Evolutionary conservation across 768 basidiomycete genomes (phyloP).

Genomic region (Boletus bicolor): DNA sequence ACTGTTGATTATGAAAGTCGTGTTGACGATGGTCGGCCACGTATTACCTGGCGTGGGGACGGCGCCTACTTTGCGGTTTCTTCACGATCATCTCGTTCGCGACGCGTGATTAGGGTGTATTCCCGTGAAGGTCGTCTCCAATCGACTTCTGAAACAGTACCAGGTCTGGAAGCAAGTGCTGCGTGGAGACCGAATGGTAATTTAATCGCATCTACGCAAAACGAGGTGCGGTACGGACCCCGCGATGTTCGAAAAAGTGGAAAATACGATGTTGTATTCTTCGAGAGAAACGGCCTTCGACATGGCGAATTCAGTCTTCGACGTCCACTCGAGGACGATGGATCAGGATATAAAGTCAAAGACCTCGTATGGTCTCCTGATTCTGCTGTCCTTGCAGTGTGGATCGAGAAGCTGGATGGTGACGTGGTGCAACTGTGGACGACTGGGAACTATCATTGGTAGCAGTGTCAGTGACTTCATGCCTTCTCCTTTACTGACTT

Average conservation of each 20-base stretch:
- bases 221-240: slow-evolving; percentile 70
- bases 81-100: slow-evolving; percentile 48
- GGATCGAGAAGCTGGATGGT: slow-evolving; percentile 66
- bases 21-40: slow-evolving; percentile 67
- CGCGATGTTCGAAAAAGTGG: slow-evolving; percentile 64
- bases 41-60: slow-evolving; percentile 94
- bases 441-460: slow-evolving; percentile 94
- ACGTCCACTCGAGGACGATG: slow-evolving; percentile 31
- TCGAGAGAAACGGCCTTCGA: slow-evolving; percentile 91
- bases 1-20: slow-evolving; percentile 51
- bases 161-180: slow-evolving; percentile 76
- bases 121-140: slow-evolving; percentile 59
- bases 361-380: slow-evolving; percentile 87
- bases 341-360: slow-evolving; percentile 69
- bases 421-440: slow-evolving; percentile 95
- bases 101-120: slow-evolving; percentile 30
- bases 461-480: slow-evolving; percentile 2
- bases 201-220: slow-evolving; percentile 76
- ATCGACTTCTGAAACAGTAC: slow-evolving; percentile 79
- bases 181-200: slow-evolving; percentile 90
- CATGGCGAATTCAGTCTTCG: slow-evolving; percentile 83
- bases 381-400: slow-evolving; percentile 80
- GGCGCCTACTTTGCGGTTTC: slow-evolving; percentile 86
- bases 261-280: slow-evolving; percentile 85
- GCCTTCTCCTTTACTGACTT: slow-evolving; percentile 5